Evolutionary conservation across 1,139 yeast species (phyloP), one percentile per base, ranked within the genome.

Genomic region (Hemisphaericaspora lyxosophila): DNA sequence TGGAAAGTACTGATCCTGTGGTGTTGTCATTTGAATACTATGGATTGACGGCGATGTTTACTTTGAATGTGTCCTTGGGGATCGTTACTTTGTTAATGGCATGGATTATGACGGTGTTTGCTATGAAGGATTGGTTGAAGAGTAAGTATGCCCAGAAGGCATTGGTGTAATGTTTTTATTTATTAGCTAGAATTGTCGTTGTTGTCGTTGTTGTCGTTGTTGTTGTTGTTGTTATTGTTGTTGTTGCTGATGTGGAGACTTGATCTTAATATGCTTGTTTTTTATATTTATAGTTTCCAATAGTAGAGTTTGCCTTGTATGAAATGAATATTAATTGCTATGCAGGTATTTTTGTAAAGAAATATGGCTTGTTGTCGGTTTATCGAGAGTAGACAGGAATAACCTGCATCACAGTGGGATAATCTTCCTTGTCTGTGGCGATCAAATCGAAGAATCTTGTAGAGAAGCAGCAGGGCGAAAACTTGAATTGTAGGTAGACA

Each of bases 1-100:
- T 90, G 90, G 89, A 88, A 60, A 82, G 94, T 42, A 85, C 95
- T 35, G 89, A 85, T 53, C 94, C 94, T 46, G 78, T 88, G 5
- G 79, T 92, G 20, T 79, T 78, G 48, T 88, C 89, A 14, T 72
- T 90, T 65, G 92, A 90, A 50, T 90, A 83, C 60, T 74, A 90
- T 54, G 96, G 96, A 2, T 73, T 81, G 44, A 88, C 94, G 26
- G 72, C 86, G 39, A 90, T 92, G 97, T 90, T 92, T 62, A 85
- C 92, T 0, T 76, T 90, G 54, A 90, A 89, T 57, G 75, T 92
- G 29, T 78, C 85, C 43, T 85, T 92, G 45, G 97, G 98, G 6
- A 44, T 80, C 28, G 72, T 84, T 24, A 78, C 92, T 4, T 68
- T 92, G 39, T 48, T 89, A n/a, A 89, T 92, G 96, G 85, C 88